These are phyloP conservation scores for Quillaja saponaria DNA, from an alignment of 306 rosid genomes.

Conservation along the genomic window DNA sequence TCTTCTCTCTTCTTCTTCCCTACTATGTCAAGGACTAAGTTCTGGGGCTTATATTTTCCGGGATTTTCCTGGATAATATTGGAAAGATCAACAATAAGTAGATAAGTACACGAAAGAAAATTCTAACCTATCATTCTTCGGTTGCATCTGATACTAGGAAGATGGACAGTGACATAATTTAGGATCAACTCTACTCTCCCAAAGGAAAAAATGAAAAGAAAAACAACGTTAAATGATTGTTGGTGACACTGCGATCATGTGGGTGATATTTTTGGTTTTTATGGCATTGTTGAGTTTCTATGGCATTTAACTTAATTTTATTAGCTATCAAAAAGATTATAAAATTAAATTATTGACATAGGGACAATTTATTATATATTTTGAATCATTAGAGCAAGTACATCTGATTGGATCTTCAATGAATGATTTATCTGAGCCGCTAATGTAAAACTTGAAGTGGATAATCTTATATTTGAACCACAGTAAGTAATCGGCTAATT, in stretches of 20 bases:
- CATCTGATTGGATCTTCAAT: neutral
- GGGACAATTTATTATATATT: neutral
- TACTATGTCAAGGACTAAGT: slow-evolving; percentile 12
- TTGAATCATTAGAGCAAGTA: slow-evolving; percentile 1
- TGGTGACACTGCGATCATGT: slow-evolving; percentile 14
- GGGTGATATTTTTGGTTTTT: slow-evolving; percentile 8
- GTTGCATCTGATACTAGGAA: no score
- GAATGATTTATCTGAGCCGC: neutral
- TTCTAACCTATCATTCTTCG: no score
- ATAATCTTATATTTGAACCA: slow-evolving; percentile 4
- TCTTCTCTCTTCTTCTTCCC: no score
- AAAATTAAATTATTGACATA: neutral
- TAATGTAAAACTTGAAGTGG: neutral
- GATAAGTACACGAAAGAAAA: no score
- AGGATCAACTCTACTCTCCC: no score
- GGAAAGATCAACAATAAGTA: no score
- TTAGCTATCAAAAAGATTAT: no score
- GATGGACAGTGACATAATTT: no score
- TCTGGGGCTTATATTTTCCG: slow-evolving; percentile 8
- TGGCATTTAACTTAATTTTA: no score
- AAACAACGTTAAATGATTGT: neutral
- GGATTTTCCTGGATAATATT: slow-evolving; percentile 14
- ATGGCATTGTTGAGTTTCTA: slow-evolving; percentile 17
- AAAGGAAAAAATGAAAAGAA: neutral
- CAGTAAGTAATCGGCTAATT: neutral